These are phyloP conservation scores for Trametes sp. DNA, from an alignment of 1,284 basidiomycete species.

Conservation along the genomic window DNA sequence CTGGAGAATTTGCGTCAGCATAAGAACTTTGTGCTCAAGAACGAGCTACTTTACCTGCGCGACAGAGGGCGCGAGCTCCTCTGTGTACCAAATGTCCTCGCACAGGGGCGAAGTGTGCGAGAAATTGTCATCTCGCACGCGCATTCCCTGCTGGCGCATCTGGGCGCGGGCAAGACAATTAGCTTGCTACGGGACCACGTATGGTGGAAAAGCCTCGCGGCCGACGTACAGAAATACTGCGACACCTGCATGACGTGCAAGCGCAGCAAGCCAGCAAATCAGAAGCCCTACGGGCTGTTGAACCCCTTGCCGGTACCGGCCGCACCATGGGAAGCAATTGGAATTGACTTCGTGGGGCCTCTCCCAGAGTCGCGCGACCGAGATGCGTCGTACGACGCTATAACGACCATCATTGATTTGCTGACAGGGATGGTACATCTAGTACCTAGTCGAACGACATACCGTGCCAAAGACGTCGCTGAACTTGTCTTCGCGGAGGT, in stretches of 20 bases:
- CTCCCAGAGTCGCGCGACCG: background rate
- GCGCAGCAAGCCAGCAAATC: background rate
- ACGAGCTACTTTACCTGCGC: background rate
- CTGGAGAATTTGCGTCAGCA: background rate
- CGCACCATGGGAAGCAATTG: background rate
- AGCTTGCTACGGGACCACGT: background rate
- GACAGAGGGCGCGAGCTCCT: background rate
- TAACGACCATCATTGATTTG: background rate
- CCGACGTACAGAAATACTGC: background rate
- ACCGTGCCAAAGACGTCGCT: background rate
- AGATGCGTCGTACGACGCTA: background rate
- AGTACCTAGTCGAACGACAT: background rate
- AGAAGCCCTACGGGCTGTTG: background rate
- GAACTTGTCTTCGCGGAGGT: background rate
- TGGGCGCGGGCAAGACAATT: background rate
- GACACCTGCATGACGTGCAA: background rate
- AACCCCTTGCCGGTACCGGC: background rate
- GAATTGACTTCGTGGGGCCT: background rate
- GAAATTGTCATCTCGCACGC: background rate
- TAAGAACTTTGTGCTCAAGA: background rate
- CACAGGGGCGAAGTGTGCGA: background rate
- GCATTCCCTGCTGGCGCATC: background rate
- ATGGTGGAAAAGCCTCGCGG: background rate
- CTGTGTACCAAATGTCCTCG: background rate
- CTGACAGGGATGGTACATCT: background rate